phyloP scores from a whole-genome alignment of 495 filamentous ascomycete species.

The Xanthoparmelia taractica region DNA sequence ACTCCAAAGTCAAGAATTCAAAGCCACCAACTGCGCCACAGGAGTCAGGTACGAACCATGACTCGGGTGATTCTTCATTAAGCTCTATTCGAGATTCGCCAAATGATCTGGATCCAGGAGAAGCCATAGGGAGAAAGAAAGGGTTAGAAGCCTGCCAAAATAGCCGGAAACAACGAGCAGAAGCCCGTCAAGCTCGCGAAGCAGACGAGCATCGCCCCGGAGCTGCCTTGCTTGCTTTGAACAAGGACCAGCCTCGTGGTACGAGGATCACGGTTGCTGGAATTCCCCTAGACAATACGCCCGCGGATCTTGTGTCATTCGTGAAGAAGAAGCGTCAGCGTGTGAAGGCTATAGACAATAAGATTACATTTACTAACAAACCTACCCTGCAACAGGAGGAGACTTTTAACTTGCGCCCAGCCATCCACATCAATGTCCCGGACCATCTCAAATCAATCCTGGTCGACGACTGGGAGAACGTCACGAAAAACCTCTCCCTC shows the following conservation, averaged over 20 bases:
- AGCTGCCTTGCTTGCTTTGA: not conserved
- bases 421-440: constrained; percentile 69
- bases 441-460: constrained; percentile 82
- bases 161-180: constrained; percentile 1
- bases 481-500: constrained; percentile 86
- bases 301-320: constrained; percentile 5
- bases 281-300: constrained; percentile 6
- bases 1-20: not conserved
- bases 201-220: not conserved
- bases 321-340: constrained; percentile 4
- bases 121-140: not conserved
- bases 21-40: not conserved
- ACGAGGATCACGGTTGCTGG: not conserved
- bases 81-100: not conserved
- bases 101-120: not conserved
- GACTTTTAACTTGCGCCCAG: constrained; percentile 65
- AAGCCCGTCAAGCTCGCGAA: not conserved
- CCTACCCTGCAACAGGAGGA: constrained; percentile 59
- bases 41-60: not conserved
- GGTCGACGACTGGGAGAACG: constrained; percentile 97
- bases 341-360: not conserved
- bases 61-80: not conserved
- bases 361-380: constrained; percentile 9
- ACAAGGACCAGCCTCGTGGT: not conserved
- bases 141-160: not conserved